Evolutionary conservation across 768 basidiomycete genomes (phyloP).

Genomic region (Lactarius hengduanensis): DNA sequence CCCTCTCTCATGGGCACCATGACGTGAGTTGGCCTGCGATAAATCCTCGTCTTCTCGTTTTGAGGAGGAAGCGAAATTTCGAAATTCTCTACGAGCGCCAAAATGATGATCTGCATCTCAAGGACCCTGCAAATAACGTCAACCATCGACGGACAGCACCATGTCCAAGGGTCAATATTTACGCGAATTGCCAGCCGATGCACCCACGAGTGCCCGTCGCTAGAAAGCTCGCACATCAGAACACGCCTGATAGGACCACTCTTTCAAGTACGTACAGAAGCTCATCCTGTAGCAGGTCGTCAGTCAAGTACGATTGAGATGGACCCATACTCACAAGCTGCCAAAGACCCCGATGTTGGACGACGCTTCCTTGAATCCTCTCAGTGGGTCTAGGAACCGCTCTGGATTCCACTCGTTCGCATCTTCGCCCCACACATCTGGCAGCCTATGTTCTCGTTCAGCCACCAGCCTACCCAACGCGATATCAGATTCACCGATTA

Average conservation of each 20-base stretch:
- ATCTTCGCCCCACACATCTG: constrained; percentile 13
- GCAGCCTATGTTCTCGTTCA: not conserved
- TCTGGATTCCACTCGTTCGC: constrained; percentile 17
- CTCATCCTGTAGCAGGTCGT: not conserved
- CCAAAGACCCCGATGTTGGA: constrained; percentile 11
- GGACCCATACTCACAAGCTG: not conserved
- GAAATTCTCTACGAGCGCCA: not conserved
- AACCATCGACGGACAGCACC: not conserved
- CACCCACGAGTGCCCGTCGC: constrained; percentile 6
- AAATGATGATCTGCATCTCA: constrained; percentile 11
- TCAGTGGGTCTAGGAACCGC: constrained; percentile 12
- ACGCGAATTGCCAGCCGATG: constrained; percentile 13
- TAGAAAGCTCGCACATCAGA: not conserved
- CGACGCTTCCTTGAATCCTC: not conserved
- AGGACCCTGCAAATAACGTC: not conserved
- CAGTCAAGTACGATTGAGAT: not conserved
- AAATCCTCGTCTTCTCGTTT: not conserved
- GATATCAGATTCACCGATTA: constrained; percentile 5
- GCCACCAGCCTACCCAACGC: not conserved
- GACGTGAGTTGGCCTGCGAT: constrained; percentile 6
- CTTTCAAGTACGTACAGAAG: constrained; percentile 7
- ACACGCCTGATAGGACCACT: not conserved
- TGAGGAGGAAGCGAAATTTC: not conserved
- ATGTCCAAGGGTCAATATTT: not conserved
- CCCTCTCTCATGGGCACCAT: constrained; percentile 12